Base-by-base conservation (phyloP, 768 basidiomycete species). In the Leucocoprinus sp. region DNA sequence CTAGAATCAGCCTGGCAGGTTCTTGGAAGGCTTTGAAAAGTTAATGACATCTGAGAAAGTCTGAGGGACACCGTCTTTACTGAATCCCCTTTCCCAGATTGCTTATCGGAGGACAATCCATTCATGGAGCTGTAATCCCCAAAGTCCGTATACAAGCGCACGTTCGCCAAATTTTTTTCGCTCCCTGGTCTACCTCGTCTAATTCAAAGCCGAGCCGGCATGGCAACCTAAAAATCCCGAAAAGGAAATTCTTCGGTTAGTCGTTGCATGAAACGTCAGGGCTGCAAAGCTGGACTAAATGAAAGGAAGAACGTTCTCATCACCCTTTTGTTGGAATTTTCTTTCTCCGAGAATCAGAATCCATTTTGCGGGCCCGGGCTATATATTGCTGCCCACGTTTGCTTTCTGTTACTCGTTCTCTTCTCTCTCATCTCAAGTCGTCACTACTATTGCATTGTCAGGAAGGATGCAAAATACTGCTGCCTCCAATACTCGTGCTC, bases 161-260 rank as follows among this genome's bases (percentile, higher is more conserved):
- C 43, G 43, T 43, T 43, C 43, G 33, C 33, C 7, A 43, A 24
- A n/a, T 5, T 34, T 36, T 34, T 22, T 43, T 43, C 43, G 43
- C 36, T 22, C n/a, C 7, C 24, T n/a, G n/a, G 8, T 36, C 28
- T 43, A 17, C 7, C 3, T 15, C 22, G 18, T 29, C 28, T 14
- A 29, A 29, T 14, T n/a, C n/a, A n/a, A n/a, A n/a, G n/a, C n/a
- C n/a, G n/a, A n/a, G n/a, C n/a, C n/a, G n/a, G n/a, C n/a, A n/a
- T n/a, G n/a, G n/a, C n/a, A n/a, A n/a, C n/a, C n/a, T n/a, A n/a
- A n/a, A n/a, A n/a, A n/a, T n/a, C n/a, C n/a, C n/a, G n/a, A n/a
- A n/a, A n/a, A n/a, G n/a, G n/a, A n/a, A n/a, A n/a, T n/a, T n/a
- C n/a, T n/a, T n/a, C n/a, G n/a, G n/a, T n/a, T n/a, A n/a, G n/a